These are phyloP conservation scores for Scytalidium lignicola DNA, from an alignment of 2,329 filamentous ascomycete genomes.

Conservation along the genomic window DNA sequence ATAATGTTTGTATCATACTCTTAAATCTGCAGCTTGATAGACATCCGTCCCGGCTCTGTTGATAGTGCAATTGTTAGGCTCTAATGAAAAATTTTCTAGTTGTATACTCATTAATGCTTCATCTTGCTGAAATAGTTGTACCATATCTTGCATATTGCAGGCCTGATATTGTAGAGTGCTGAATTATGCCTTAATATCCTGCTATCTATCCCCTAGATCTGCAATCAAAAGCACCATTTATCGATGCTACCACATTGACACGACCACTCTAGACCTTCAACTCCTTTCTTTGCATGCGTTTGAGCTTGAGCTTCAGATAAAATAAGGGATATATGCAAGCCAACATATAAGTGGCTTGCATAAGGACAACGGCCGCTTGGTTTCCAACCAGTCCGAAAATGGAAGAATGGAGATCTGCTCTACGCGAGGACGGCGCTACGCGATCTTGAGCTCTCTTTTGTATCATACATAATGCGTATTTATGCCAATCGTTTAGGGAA, in stretches of 20 bases:
- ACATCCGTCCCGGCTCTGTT: slow-evolving; percentile 19
- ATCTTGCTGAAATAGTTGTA: no score
- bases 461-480: no score
- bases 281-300: neutral
- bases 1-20: slow-evolving; percentile 25
- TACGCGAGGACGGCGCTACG: neutral
- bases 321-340: neutral
- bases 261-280: neutral
- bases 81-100: neutral
- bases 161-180: no score
- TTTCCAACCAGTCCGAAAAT: neutral
- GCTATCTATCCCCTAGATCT: no score
- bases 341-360: neutral
- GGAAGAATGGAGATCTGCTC: neutral
- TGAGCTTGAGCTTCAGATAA: slow-evolving; percentile 5
- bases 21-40: slow-evolving; percentile 27
- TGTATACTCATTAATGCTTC: neutral
- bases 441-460: no score
- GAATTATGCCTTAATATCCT: no score
- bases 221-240: no score
- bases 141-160: no score
- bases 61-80: neutral
- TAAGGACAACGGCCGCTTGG: neutral
- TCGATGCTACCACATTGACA: no score
- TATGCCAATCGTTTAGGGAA: no score